These are phyloP conservation scores for Calendula officinalis DNA, from an alignment of 129 eudicot species.

Conservation along the genomic window DNA sequence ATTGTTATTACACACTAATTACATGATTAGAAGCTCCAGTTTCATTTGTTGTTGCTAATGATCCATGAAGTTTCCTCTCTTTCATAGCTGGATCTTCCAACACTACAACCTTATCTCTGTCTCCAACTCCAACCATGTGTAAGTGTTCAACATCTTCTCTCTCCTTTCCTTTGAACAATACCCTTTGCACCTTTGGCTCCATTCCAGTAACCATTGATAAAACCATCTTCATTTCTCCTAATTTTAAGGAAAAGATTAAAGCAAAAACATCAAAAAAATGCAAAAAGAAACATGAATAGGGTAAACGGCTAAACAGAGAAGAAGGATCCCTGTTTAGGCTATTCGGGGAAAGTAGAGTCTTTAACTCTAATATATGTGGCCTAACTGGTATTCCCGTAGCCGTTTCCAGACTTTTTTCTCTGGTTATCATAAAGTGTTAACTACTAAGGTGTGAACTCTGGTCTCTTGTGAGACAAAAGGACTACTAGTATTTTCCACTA, in stretches of 20 bases:
- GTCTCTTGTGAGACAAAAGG: too few relatives aligned
- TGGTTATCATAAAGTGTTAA: too few relatives aligned
- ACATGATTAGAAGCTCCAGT: conserved; percentile 46
- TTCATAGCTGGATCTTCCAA: conserved; percentile 79
- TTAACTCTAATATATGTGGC: too few relatives aligned
- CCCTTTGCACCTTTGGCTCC: conserved; percentile 72
- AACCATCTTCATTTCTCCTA: conserved; percentile 69
- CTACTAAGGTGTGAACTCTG: too few relatives aligned
- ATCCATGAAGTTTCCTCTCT: conserved; percentile 50
- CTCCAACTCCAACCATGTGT: conserved; percentile 84
- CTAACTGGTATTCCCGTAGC: too few relatives aligned
- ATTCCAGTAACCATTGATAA: conserved; percentile 55
- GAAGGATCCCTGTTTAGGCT: background rate
- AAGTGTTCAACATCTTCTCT: conserved; percentile 65
- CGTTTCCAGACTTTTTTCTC: too few relatives aligned
- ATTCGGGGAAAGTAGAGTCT: too few relatives aligned
- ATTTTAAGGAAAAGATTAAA: background rate
- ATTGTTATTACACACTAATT: conserved; percentile 44
- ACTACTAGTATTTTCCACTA: too few relatives aligned
- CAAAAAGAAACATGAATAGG: conserved; percentile 15
- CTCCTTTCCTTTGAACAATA: conserved; percentile 75
- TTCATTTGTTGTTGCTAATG: conserved; percentile 30
- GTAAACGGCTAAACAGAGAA: too few relatives aligned
- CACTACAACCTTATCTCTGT: conserved; percentile 66
- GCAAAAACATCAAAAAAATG: background rate